phyloP scores from a whole-genome alignment of 306 rosid species.

The Trichosanthes truncata region DNA sequence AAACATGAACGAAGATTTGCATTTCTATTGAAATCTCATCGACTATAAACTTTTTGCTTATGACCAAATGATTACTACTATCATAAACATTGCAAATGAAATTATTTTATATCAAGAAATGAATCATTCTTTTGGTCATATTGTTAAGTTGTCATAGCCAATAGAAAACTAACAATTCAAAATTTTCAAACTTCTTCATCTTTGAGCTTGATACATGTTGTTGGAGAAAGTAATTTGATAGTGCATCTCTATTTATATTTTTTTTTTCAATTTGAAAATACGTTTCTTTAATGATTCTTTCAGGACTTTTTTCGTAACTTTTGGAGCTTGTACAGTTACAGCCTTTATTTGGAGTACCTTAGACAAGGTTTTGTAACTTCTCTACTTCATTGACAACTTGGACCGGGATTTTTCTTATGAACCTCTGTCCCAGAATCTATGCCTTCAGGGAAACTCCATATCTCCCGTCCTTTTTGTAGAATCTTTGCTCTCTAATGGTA shows the following conservation, averaged over 20 bases:
- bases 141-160: not conserved
- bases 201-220: not conserved
- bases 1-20: not conserved
- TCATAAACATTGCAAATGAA: not conserved
- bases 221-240: not conserved
- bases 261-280: not conserved
- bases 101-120: not conserved
- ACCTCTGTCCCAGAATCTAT: not conserved
- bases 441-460: not conserved
- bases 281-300: not conserved
- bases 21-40: not conserved
- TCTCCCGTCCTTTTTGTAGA: not conserved
- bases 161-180: not conserved
- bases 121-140: not conserved
- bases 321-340: not conserved
- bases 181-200: not conserved
- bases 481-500: not conserved
- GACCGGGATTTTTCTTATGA: not conserved
- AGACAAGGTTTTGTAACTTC: not conserved
- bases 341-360: not conserved
- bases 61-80: not conserved
- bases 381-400: not conserved
- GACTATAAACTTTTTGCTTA: not conserved
- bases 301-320: not conserved
- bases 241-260: not conserved